Percentiles rank a stretch among this genome's conserved stretches.
Conservation (phyloP, 2,329 filamentous ascomycete genomes). For the Simplicillium sp. region DNA sequence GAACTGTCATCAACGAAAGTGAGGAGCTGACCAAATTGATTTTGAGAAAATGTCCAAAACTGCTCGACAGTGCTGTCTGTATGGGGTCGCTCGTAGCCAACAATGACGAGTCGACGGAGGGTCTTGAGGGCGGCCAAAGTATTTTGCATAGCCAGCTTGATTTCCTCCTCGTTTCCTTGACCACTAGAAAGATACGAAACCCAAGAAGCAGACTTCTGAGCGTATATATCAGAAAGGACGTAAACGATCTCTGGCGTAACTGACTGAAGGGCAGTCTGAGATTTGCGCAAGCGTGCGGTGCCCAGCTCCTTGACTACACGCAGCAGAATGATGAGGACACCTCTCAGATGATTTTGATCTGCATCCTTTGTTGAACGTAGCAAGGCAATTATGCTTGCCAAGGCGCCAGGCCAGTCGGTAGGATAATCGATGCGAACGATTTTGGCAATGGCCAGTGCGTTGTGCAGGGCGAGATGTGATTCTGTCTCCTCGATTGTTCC, state of each 20-base stretch:
- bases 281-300: constrained; percentile 66
- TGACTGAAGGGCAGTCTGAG: constrained; percentile 66
- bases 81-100: constrained; percentile 78
- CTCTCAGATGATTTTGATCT: constrained; percentile 57
- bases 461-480: constrained; percentile 70
- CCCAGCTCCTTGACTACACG: constrained; percentile 86
- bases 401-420: constrained; percentile 64
- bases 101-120: constrained; percentile 66
- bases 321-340: constrained; percentile 67
- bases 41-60: constrained; percentile 72
- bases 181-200: constrained; percentile 47
- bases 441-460: constrained; percentile 80
- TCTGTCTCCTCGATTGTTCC: constrained; percentile 71
- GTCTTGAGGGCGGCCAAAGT: constrained; percentile 73
- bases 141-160: constrained; percentile 59
- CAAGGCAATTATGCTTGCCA: constrained; percentile 51
- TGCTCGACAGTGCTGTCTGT: constrained; percentile 65
- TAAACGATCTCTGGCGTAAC: constrained; percentile 78
- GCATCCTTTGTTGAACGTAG: constrained; percentile 44
- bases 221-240: constrained; percentile 69
- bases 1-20: constrained; percentile 48
- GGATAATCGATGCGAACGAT: constrained; percentile 86
- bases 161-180: constrained; percentile 47
- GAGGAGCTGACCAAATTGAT: constrained; percentile 71
- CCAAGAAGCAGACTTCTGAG: constrained; percentile 64